phyloP scores from a whole-genome alignment of 495 filamentous ascomycete species.

The Amorphotheca resinae region DNA sequence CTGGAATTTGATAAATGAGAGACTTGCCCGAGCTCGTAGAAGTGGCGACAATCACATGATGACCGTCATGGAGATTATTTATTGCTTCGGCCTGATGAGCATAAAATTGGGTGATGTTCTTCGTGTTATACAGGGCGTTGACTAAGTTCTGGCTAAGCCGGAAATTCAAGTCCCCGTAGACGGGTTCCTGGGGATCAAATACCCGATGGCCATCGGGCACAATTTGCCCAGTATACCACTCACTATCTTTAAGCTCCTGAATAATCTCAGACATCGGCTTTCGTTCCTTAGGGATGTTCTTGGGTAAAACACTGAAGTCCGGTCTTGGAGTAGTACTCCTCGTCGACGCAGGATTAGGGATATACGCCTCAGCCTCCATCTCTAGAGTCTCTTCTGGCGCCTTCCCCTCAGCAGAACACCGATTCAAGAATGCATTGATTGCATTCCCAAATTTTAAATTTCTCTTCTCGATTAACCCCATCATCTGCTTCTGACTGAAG shows the following conservation, averaged over 20 bases:
- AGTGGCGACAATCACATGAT: slow-evolving; percentile 84
- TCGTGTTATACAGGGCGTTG: slow-evolving; percentile 86
- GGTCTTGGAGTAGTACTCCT: slow-evolving; percentile 18
- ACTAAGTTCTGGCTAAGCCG: slow-evolving; percentile 80
- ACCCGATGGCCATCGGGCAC: slow-evolving; percentile 90
- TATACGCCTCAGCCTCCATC: slow-evolving; percentile 27
- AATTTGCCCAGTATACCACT: slow-evolving; percentile 88
- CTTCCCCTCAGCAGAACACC: slow-evolving; percentile 48
- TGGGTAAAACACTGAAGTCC: slow-evolving; percentile 35
- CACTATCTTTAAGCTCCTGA: slow-evolving; percentile 61
- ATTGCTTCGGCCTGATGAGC: slow-evolving; percentile 92
- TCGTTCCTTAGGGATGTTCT: slow-evolving; percentile 68
- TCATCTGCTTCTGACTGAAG: slow-evolving; percentile 86
- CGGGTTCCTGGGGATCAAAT: slow-evolving; percentile 73
- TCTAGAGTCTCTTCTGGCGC: slow-evolving; percentile 57
- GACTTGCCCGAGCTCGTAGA: slow-evolving; percentile 96
- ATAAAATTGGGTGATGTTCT: slow-evolving; percentile 77
- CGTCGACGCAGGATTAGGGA: slow-evolving; percentile 20
- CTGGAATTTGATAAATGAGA: slow-evolving; percentile 90
- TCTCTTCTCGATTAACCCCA: slow-evolving; percentile 77
- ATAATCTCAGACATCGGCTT: slow-evolving; percentile 78
- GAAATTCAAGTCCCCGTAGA: slow-evolving; percentile 80
- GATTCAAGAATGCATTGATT: slow-evolving; percentile 62
- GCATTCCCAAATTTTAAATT: slow-evolving; percentile 76
- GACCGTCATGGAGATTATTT: slow-evolving; percentile 71